These are phyloP conservation scores for Secale cereale DNA, from an alignment of 176 grass and related monocot genomes.

Conservation along the genomic window DNA sequence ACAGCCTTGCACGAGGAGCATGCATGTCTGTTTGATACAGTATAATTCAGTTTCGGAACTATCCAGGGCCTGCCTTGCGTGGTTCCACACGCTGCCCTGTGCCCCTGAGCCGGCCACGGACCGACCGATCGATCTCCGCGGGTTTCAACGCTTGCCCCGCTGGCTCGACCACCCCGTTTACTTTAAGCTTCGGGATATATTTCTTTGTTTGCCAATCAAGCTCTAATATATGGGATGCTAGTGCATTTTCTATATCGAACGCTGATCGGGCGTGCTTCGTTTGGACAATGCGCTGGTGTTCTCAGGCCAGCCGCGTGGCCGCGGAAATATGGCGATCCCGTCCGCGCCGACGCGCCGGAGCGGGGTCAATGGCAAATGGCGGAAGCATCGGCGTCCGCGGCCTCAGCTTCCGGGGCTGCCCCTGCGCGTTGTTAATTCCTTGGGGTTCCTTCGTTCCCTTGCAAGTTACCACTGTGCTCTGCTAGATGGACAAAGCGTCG, in stretches of 20 bases:
- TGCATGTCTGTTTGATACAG: neutral
- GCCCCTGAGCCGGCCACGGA: neutral
- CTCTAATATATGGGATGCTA: neutral
- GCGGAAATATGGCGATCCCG: no score
- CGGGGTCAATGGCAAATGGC: constrained; percentile 11
- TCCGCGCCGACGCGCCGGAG: constrained; percentile 6
- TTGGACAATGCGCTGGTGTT: neutral
- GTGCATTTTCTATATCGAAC: neutral
- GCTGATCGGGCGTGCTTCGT: neutral
- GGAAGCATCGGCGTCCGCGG: neutral
- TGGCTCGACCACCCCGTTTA: neutral
- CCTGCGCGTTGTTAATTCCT: neutral
- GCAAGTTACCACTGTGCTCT: no score
- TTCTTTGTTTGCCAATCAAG: neutral
- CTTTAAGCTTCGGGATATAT: no score
- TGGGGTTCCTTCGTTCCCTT: no score
- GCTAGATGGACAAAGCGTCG: no score
- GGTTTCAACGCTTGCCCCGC: neutral
- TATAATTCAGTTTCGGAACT: neutral
- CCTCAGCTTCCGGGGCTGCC: neutral
- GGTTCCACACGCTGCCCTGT: neutral
- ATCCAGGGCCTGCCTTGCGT: neutral
- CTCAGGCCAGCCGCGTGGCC: no score
- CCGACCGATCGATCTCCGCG: neutral
- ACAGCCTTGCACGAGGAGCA: constrained; percentile 11